Conservation (phyloP, 768 basidiomycete genomes). For the Nidularia sp. region DNA sequence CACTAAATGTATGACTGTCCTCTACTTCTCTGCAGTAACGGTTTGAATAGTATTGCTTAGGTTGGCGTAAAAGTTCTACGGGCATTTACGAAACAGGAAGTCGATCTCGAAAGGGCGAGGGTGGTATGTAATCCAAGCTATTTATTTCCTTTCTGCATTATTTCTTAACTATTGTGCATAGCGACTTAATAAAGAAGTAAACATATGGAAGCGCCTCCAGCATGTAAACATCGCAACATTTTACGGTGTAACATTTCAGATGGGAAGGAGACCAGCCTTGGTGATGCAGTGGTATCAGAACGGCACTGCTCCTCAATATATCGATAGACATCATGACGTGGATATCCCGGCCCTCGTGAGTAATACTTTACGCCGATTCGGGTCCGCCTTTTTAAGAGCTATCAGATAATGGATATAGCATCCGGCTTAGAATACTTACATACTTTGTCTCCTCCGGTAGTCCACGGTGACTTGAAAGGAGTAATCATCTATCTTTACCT, state of each 20-base stretch:
- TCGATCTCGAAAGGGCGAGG: constrained; percentile 10
- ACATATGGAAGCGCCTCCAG: constrained; percentile 33
- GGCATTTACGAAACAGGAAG: constrained; percentile 11
- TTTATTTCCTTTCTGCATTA: not conserved
- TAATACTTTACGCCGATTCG: not conserved
- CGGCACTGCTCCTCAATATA: constrained; percentile 16
- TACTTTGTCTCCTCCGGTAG: constrained; percentile 28
- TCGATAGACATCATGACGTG: constrained; percentile 7
- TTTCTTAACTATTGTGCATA: constrained; percentile 5
- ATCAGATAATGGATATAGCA: constrained; percentile 32
- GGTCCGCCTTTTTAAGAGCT: not conserved
- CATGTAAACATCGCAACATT: constrained; percentile 38
- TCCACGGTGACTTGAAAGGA: constrained; percentile 40
- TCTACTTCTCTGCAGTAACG: not conserved
- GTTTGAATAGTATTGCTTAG: constrained; percentile 1
- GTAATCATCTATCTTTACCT: constrained; percentile 16
- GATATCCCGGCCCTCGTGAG: constrained; percentile 12
- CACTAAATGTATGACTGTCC: not conserved
- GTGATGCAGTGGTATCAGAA: constrained; percentile 36
- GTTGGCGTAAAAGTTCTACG: constrained; percentile 21
- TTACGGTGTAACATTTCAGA: constrained; percentile 32
- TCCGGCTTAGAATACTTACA: constrained; percentile 34
- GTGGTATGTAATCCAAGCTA: constrained; percentile 8
- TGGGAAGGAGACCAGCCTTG: constrained; percentile 25
- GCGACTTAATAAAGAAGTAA: constrained; percentile 38